Evolutionary conservation across 768 basidiomycete species (phyloP).

Genomic region (Leccinum obscurum): DNA sequence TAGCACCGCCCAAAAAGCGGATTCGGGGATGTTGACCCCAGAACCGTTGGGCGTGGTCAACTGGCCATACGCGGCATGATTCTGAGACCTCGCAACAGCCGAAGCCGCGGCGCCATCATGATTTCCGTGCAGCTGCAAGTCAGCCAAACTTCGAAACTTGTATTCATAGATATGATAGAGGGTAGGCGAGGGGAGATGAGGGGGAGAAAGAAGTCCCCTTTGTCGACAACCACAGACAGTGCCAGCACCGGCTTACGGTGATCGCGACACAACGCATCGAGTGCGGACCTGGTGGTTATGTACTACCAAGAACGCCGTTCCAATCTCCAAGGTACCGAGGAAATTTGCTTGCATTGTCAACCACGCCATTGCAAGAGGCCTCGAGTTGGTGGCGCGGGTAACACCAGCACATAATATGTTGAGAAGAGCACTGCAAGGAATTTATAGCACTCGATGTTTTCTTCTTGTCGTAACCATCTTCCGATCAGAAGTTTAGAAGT

Average conservation of each 20-base stretch:
- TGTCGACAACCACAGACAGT: background rate
- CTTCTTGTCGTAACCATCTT: background rate
- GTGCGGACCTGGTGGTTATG: conserved; percentile 1
- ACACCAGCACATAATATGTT: background rate
- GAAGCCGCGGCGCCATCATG: conserved; percentile 5
- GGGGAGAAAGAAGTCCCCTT: conserved; percentile 6
- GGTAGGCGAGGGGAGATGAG: background rate
- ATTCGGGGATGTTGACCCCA: conserved; percentile 8
- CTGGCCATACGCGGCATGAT: conserved; percentile 4
- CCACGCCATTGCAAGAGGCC: background rate
- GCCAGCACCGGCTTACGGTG: background rate
- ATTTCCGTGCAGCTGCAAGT: background rate
- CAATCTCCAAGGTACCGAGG: conserved; percentile 12
- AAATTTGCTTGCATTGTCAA: conserved; percentile 1
- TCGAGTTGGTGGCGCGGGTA: conserved; percentile 2
- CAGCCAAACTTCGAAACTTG: background rate
- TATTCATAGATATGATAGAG: background rate
- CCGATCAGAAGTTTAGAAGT: background rate
- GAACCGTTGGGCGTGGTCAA: conserved; percentile 6
- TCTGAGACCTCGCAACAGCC: conserved; percentile 7
- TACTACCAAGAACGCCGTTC: background rate
- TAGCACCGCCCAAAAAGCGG: background rate
- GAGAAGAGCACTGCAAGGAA: background rate
- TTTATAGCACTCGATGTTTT: background rate
- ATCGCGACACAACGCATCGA: background rate